Evolutionary conservation across 1,284 basidiomycete species (phyloP), one percentile per base, ranked within the genome.

Genomic region (Ganoderma lucidum): DNA sequence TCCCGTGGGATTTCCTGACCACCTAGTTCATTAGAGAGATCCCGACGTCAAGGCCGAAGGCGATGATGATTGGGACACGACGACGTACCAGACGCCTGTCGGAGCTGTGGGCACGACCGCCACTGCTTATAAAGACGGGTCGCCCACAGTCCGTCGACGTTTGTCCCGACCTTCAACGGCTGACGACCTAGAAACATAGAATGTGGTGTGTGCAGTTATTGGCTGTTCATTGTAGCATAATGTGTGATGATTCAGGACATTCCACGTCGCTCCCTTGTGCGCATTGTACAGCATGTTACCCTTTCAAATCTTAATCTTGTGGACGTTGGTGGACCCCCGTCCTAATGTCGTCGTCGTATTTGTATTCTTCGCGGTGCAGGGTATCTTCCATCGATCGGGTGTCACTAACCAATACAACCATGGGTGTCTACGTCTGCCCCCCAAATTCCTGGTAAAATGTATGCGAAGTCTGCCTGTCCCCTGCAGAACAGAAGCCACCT

Each of bases 1-100:
- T 17, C 6, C 39, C 19, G 41, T n/a, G n/a, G 4, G 23, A 60
- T 62, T 9, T 66, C 1, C 44, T 69, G 15, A 67, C 45, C 8
- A 48, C 14, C 23, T 2, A 8, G 6, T 17, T 28, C 17, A 10
- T 6, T 44, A 63, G 67, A 66, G 70, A 5, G 67, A 66, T 19
- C 62, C 48, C 37, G 71, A 73, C 4, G 51, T 76, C 45, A 76
- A 76, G 73, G 64, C 68, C 3, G 71, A 70, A 39, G 48, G 23
- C 6, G 64, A 66, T 17, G 69, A 69, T 17, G 69, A 69, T 4
- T 64, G 62, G 69, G 69, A 70, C 32, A 17, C 63, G 14, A 28
- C 59, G 14, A 28, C 59, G 5, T 64, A 56, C 12, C 69, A 63
- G 35, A 30, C 45, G 2, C 28, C 60, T 2, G 45, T 56, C 5